Evolutionary conservation across 1,284 basidiomycete species (phyloP).

Genomic region (Apiotrichum gracile): DNA sequence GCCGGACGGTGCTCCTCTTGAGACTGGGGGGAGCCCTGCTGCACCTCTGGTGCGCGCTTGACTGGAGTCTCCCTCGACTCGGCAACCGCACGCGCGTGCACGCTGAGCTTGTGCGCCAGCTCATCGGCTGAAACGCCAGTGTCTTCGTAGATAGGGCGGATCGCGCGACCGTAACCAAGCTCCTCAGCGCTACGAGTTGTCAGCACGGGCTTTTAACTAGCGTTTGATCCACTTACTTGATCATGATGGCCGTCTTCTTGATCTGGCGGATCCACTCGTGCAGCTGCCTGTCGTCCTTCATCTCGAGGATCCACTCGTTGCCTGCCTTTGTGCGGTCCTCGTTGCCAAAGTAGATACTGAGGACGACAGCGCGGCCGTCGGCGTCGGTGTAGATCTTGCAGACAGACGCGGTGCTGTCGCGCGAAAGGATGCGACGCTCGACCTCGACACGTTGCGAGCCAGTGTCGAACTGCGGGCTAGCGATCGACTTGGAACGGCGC

Average conservation of each 20-base stretch:
- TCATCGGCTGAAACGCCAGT: slow-evolving; percentile 21
- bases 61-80: not conserved
- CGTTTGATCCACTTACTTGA: slow-evolving; percentile 17
- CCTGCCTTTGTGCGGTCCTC: slow-evolving; percentile 11
- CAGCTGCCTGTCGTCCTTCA: slow-evolving; percentile 26
- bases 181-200: slow-evolving; percentile 22
- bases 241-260: slow-evolving; percentile 27
- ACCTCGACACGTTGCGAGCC: slow-evolving; percentile 6
- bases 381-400: slow-evolving; percentile 4
- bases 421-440: slow-evolving; percentile 13
- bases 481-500: slow-evolving; percentile 6
- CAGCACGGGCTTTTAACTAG: not conserved
- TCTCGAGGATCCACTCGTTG: slow-evolving; percentile 33
- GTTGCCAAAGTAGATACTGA: slow-evolving; percentile 16
- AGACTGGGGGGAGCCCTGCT: not conserved
- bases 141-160: slow-evolving; percentile 20
- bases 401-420: slow-evolving; percentile 6
- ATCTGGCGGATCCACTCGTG: slow-evolving; percentile 35
- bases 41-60: not conserved
- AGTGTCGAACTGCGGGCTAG: not conserved
- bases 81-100: slow-evolving; percentile 9
- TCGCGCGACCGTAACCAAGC: slow-evolving; percentile 23
- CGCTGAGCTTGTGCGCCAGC: slow-evolving; percentile 21
- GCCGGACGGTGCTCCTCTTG: slow-evolving; percentile 1
- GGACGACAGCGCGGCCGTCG: slow-evolving; percentile 7